Base-by-base conservation (phyloP, 2,329 filamentous ascomycete genomes). In the Leptographium flavum region DNA sequence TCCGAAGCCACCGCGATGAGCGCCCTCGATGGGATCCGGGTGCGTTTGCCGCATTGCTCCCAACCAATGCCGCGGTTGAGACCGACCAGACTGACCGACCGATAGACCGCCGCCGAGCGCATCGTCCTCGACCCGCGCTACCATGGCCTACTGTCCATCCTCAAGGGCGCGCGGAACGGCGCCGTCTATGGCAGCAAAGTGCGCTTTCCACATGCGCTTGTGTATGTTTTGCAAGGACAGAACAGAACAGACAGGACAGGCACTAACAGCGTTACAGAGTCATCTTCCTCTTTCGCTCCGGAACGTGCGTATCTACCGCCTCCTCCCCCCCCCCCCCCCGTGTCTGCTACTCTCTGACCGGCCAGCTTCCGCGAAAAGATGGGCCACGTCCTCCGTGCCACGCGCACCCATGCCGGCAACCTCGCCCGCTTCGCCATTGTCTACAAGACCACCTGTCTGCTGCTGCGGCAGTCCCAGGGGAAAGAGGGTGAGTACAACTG, bases 171-270 rank as follows among this genome's bases (percentile, higher is more conserved):
- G 54, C 87, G 92, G 65, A 98, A 96, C 78, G 92, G 92, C 62
- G 81, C 88, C 53, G 87, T 98, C 51, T 98, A 98, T 66, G 92
- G 92, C 49, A 79, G 85, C 56, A 96, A 96, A 76, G 87, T 98
- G 63, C 88, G 92, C 52, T 96, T 98, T 68, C 92, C 92, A 52
- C 92, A 98, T 68, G 92, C 92, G 49, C 74, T 98, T 54, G 92
- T 98, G 69, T 73, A 64, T 19, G 37, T 4, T n/a, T n/a, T n/a
- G n/a, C n/a, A n/a, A n/a, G n/a, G n/a, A n/a, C n/a, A n/a, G n/a
- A n/a, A n/a, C n/a, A n/a, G n/a, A n/a, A n/a, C n/a, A n/a, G n/a
- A n/a, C n/a, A n/a, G n/a, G n/a, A n/a, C n/a, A n/a, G n/a, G n/a
- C n/a, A n/a, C n/a, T n/a, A n/a, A n/a, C n/a, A n/a, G n/a, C 11